Evolutionary conservation across 2,329 filamentous ascomycete species (phyloP).

Genomic region (Trichophyton simii): DNA sequence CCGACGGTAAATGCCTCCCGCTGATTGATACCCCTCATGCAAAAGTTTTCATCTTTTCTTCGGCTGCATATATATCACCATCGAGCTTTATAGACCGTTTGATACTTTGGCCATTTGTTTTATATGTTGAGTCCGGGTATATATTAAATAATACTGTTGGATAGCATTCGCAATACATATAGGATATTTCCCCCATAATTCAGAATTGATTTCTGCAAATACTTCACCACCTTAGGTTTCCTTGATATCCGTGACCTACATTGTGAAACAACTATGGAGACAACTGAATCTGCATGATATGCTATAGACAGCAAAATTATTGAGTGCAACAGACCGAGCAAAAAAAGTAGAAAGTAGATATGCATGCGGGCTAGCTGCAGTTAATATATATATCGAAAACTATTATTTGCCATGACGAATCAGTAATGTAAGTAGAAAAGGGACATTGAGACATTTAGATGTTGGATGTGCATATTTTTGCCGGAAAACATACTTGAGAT

Average conservation of each 20-base stretch:
- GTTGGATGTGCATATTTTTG: neutral
- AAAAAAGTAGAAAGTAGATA: neutral
- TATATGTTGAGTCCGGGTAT: neutral
- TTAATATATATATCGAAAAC: slow-evolving; percentile 24
- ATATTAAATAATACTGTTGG: neutral
- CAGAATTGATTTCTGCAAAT: too few species aligned
- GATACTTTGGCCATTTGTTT: too few species aligned
- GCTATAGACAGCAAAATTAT: too few species aligned
- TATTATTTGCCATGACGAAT: neutral
- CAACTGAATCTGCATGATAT: too few species aligned
- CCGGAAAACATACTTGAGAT: slow-evolving; percentile 30
- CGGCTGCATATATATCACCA: neutral
- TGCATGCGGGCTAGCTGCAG: neutral
- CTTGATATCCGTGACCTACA: too few species aligned
- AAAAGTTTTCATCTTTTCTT: neutral
- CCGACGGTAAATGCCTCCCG: slow-evolving; percentile 16
- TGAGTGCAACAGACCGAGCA: too few species aligned
- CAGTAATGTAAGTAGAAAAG: neutral
- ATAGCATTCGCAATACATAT: neutral
- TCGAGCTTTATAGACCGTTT: neutral
- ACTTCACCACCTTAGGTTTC: too few species aligned
- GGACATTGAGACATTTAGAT: neutral
- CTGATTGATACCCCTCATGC: neutral
- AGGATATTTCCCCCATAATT: too few species aligned
- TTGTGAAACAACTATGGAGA: too few species aligned